phyloP scores from a whole-genome alignment of 2,329 filamentous ascomycete species.

The Alternaria sp. region DNA sequence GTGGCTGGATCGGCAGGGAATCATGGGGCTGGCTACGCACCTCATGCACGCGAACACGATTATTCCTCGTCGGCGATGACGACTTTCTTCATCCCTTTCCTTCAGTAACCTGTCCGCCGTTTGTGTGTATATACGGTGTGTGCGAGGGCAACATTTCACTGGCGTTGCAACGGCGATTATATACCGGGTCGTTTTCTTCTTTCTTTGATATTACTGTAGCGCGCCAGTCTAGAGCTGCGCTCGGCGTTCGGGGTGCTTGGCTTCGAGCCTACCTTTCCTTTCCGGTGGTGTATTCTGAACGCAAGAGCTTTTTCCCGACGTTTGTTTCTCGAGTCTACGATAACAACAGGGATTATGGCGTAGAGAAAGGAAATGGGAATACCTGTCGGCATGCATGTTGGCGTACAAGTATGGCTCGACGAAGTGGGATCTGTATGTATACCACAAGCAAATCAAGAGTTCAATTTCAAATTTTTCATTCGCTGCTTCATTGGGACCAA shows the following conservation, averaged over 20 bases:
- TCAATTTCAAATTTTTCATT: neutral
- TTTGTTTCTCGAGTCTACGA: conserved; percentile 22
- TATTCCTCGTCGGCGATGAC: conserved; percentile 17
- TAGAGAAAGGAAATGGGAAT: conserved; percentile 8
- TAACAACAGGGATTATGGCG: conserved; percentile 15
- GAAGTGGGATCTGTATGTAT: conserved; percentile 7
- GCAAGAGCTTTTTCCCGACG: conserved; percentile 20
- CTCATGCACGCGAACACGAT: conserved; percentile 23
- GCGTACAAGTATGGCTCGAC: neutral
- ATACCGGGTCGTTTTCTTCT: conserved; percentile 7
- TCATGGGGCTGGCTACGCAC: conserved; percentile 7
- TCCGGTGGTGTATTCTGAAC: conserved; percentile 6
- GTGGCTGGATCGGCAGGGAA: conserved; percentile 14
- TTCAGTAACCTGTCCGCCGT: conserved; percentile 26
- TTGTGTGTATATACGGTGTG: conserved; percentile 29
- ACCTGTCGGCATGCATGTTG: conserved; percentile 1
- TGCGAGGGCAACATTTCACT: conserved; percentile 18
- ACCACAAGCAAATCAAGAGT: conserved; percentile 6
- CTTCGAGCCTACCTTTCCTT: conserved; percentile 20
- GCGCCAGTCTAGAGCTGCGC: conserved; percentile 10
- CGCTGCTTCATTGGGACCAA: neutral
- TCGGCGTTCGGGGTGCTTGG: conserved; percentile 18
- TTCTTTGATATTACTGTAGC: neutral
- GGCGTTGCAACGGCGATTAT: conserved; percentile 28
- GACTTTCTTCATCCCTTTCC: conserved; percentile 16